A percentile compares a stretch with the other conserved stretches of the same genome.
phyloP scores from a whole-genome alignment of 768 basidiomycete genomes.

The Agrocybe pediades region DNA sequence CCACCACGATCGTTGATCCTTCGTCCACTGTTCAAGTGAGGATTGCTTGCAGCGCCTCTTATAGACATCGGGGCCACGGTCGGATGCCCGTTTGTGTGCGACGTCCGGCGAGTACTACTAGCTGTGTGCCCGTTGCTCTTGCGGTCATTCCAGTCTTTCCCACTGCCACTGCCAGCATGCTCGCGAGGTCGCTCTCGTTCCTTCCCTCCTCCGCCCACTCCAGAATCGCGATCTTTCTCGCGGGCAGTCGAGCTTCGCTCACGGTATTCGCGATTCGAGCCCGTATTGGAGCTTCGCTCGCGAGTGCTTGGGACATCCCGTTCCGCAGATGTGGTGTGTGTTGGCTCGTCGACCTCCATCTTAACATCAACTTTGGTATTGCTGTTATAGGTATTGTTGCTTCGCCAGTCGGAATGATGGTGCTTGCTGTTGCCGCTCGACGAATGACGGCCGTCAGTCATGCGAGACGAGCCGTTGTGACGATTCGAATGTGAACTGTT shows the following conservation, averaged over 20 bases:
- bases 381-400: neutral
- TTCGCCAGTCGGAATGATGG: no score
- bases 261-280: neutral
- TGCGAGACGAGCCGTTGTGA: neutral
- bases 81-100: constrained; percentile 36
- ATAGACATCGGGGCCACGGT: constrained; percentile 37
- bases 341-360: constrained; percentile 54
- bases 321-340: constrained; percentile 39
- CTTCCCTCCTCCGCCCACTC: neutral
- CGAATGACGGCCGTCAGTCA: neutral
- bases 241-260: constrained; percentile 4
- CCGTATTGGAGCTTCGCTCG: neutral
- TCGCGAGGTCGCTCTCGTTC: neutral
- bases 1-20: constrained; percentile 27
- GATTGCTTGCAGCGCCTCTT: constrained; percentile 34
- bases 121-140: neutral
- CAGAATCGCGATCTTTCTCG: neutral
- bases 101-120: neutral
- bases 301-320: neutral
- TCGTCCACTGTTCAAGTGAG: constrained; percentile 24
- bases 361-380: constrained; percentile 29
- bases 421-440: neutral
- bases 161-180: neutral
- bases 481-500: neutral
- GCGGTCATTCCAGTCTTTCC: neutral